These are phyloP conservation scores for Dovyalis caffra DNA, from an alignment of 345 rosid species.

Conservation along the genomic window DNA sequence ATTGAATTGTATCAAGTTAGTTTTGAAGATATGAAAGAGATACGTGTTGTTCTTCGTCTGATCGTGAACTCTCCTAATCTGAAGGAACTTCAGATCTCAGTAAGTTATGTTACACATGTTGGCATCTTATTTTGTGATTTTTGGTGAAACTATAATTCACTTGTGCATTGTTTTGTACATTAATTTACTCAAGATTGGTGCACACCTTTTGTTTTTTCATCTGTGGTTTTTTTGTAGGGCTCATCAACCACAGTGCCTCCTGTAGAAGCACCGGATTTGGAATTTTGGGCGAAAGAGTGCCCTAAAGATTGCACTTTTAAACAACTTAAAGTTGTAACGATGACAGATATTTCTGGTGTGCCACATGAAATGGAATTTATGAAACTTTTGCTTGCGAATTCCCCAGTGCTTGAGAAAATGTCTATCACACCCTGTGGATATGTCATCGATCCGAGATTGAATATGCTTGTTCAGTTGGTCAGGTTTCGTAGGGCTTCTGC, in stretches of 20 bases:
- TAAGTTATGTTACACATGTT: conserved; percentile 35
- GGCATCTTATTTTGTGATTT: conserved; percentile 2
- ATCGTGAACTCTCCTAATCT: conserved; percentile 79
- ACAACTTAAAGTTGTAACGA: conserved; percentile 58
- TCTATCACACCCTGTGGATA: conserved; percentile 53
- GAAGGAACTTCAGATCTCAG: conserved; percentile 71
- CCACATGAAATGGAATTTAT: conserved; percentile 80
- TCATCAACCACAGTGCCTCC: conserved; percentile 52
- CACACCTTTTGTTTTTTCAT: background rate
- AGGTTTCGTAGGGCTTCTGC: conserved; percentile 76
- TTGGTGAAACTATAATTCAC: background rate
- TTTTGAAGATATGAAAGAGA: conserved; percentile 83
- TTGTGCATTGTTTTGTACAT: background rate
- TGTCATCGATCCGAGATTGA: conserved; percentile 50
- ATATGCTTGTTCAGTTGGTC: conserved; percentile 66
- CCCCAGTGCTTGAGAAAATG: conserved; percentile 62
- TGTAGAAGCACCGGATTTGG: conserved; percentile 53
- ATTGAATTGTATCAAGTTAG: conserved; percentile 83
- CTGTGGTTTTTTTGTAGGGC: conserved; percentile 39
- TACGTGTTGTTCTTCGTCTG: conserved; percentile 76
- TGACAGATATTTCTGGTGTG: conserved; percentile 68
- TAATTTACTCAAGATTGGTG: background rate
- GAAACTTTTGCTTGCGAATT: conserved; percentile 67
- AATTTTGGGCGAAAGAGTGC: conserved; percentile 55
- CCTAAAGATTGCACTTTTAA: conserved; percentile 49